Conservation (phyloP, 352 stramenopile genomes). For the Phytophthora sansomeana region DNA sequence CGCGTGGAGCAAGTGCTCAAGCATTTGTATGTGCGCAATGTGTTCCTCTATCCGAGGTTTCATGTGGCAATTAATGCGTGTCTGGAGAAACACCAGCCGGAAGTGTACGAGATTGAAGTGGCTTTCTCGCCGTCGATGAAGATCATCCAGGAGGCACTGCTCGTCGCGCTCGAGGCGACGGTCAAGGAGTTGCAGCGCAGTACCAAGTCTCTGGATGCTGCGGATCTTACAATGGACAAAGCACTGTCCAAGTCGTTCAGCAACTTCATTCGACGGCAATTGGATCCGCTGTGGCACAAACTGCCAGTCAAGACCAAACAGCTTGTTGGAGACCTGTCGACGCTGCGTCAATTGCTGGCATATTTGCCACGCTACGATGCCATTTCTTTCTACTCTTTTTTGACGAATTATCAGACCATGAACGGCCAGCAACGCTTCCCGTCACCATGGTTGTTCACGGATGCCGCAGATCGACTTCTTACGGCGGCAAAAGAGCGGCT, state of each 20-base stretch:
- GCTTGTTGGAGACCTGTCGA: conserved; percentile 85
- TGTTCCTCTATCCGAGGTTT: conserved; percentile 97
- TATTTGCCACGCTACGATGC: conserved; percentile 96
- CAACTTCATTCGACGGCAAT: conserved; percentile 82
- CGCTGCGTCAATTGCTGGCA: conserved; percentile 87
- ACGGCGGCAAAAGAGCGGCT: conserved; percentile 93
- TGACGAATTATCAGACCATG: conserved; percentile 93
- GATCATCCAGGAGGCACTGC: conserved; percentile 94
- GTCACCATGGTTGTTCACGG: conserved; percentile 95
- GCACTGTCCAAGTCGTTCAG: conserved; percentile 90
- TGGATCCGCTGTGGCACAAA: conserved; percentile 98
- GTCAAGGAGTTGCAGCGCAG: conserved; percentile 94
- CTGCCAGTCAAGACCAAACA: conserved; percentile 94
- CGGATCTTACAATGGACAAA: conserved; percentile 94
- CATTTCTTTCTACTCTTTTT: conserved; percentile 96
- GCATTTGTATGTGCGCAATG: conserved; percentile 92
- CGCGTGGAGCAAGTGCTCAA: conserved; percentile 96
- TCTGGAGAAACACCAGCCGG: conserved; percentile 86
- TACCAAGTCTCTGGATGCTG: conserved; percentile 81
- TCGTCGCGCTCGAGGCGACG: conserved; percentile 94
- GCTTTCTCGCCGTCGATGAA: conserved; percentile 92
- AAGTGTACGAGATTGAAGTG: conserved; percentile 96
- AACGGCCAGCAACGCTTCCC: conserved; percentile 81
- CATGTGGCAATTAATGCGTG: conserved; percentile 91
- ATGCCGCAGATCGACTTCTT: conserved; percentile 94